phyloP scores from a whole-genome alignment of 257 asterid species.

The Salvia rosmarinus region DNA sequence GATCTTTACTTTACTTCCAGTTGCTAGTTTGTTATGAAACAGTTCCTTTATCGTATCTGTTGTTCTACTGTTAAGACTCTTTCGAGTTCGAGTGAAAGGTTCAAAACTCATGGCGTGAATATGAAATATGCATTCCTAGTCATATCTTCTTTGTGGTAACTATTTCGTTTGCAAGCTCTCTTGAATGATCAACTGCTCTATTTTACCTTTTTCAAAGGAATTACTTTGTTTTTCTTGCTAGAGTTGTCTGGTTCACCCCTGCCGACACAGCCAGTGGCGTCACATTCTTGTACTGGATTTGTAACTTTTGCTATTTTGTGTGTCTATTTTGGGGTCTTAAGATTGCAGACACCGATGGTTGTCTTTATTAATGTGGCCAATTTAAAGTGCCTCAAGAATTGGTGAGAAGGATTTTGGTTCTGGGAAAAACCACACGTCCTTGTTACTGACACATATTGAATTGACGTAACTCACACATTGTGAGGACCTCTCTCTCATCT shows the following conservation, averaged over 20 bases:
- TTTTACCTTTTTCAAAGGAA: not conserved
- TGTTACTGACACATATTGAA: not conserved
- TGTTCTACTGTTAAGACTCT: not conserved
- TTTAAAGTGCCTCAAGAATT: constrained; percentile 26
- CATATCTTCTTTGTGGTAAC: not conserved
- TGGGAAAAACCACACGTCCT: not conserved
- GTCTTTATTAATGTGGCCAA: constrained; percentile 3
- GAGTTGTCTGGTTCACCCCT: not conserved
- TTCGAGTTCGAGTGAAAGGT: not conserved
- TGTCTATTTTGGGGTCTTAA: not conserved
- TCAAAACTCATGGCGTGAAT: not conserved
- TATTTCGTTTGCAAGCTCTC: too few species aligned
- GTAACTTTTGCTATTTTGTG: not conserved
- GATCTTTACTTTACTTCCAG: not conserved
- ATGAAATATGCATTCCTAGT: constrained; percentile 9
- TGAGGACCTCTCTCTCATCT: not conserved
- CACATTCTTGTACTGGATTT: not conserved
- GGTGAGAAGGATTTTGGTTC: not conserved
- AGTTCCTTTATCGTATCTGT: not conserved
- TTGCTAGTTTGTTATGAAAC: constrained; percentile 18
- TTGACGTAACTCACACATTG: not conserved
- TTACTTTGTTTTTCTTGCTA: not conserved
- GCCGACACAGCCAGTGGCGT: not conserved
- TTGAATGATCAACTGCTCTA: not conserved
- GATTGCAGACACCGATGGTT: not conserved